Percentiles rank a stretch among this genome's conserved stretches.
Conservation (phyloP, 225 moss, liverwort and hornwort species). For the Bryum argenteum region DNA sequence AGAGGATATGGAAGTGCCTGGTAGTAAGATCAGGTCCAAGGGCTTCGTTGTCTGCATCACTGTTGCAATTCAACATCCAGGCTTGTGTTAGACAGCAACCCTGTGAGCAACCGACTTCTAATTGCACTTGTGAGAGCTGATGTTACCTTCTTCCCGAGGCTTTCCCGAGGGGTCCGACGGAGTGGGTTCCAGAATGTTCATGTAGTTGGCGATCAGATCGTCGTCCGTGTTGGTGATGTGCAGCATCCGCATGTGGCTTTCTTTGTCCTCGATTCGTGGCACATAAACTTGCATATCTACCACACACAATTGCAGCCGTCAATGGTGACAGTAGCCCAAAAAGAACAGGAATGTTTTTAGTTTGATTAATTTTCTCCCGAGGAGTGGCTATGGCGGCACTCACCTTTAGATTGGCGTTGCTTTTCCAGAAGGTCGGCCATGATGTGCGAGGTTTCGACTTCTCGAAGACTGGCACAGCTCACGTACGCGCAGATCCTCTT, state of each 20-base stretch:
- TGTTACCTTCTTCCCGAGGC: constrained; percentile 39
- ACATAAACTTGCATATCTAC: constrained; percentile 66
- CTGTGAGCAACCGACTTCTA: too few relatives aligned
- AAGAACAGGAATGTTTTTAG: background rate
- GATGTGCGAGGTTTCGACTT: constrained; percentile 82
- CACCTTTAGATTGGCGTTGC: constrained; percentile 46
- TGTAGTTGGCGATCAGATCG: constrained; percentile 73
- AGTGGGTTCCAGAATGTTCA: constrained; percentile 87
- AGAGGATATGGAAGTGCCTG: constrained; percentile 54
- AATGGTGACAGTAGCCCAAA: too few relatives aligned
- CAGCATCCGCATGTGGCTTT: constrained; percentile 94
- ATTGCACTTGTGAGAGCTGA: background rate
- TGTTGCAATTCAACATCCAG: constrained; percentile 42
- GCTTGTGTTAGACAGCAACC: background rate
- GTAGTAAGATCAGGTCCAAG: constrained; percentile 79
- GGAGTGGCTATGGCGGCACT: constrained; percentile 10
- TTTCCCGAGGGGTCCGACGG: constrained; percentile 59
- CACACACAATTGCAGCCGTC: background rate
- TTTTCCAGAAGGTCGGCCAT: constrained; percentile 67
- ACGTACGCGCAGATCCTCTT: constrained; percentile 80
- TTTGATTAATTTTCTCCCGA: background rate
- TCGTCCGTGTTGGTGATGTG: constrained; percentile 63
- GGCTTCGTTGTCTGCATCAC: constrained; percentile 80
- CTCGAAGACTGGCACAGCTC: constrained; percentile 77
- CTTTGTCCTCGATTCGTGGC: constrained; percentile 83